Conservation (phyloP, 2,329 filamentous ascomycete genomes). For the Colletotrichum musicola region DNA sequence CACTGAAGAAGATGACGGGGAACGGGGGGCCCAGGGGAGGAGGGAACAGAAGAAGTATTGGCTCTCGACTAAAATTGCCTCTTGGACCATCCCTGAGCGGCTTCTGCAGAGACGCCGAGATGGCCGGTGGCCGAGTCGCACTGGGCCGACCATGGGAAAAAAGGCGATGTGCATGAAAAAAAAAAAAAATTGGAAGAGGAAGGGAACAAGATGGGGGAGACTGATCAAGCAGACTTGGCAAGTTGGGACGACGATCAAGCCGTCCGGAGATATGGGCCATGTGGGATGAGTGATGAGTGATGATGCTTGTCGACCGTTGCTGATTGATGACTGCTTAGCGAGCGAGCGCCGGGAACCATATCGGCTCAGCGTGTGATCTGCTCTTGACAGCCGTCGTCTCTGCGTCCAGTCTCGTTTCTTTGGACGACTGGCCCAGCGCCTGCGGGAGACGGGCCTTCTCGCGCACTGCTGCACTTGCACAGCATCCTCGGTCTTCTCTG, state of each 20-base stretch:
- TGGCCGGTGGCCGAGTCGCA: constrained; percentile 37
- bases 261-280: constrained; percentile 8
- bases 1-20: constrained; percentile 38
- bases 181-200: no score
- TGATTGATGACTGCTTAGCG: not conserved
- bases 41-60: not conserved
- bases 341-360: constrained; percentile 10
- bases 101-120: constrained; percentile 32
- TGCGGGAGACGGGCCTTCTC: no score
- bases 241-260: constrained; percentile 29
- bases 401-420: not conserved
- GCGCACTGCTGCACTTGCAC: not conserved
- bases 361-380: constrained; percentile 15
- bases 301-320: not conserved
- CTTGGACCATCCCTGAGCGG: constrained; percentile 37
- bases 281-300: not conserved
- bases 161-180: constrained; percentile 36
- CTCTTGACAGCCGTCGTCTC: constrained; percentile 15
- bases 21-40: not conserved
- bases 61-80: constrained; percentile 38
- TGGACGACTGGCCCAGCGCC: not conserved
- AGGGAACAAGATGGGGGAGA: not conserved
- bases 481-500: not conserved
- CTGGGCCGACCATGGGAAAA: constrained; percentile 23
- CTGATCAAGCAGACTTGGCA: not conserved